Conservation (phyloP, 495 filamentous ascomycete species). For the Aspergillus ellipticus region DNA sequence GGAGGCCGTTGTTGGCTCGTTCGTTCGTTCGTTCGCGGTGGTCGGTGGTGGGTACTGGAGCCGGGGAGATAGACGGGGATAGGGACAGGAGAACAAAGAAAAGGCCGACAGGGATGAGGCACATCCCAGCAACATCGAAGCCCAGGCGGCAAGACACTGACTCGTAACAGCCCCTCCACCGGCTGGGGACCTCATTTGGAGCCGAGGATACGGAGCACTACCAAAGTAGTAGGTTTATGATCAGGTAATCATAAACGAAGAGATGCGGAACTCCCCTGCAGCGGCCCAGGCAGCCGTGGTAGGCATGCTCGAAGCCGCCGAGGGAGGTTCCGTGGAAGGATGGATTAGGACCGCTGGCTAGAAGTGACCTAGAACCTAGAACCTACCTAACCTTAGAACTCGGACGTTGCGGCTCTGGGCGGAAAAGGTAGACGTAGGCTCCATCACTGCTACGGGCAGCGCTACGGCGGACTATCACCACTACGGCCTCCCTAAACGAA, state of each 20-base stretch:
- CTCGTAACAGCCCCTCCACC: constrained; percentile 7
- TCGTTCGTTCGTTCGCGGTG: background rate
- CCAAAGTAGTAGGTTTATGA: no score
- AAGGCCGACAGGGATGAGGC: constrained; percentile 5
- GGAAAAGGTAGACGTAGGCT: no score
- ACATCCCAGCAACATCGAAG: constrained; percentile 2
- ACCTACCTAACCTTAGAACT: no score
- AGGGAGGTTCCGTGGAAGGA: background rate
- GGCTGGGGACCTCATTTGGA: no score
- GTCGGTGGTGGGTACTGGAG: constrained; percentile 6
- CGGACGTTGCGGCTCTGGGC: background rate
- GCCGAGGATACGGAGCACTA: no score
- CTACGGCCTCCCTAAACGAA: background rate
- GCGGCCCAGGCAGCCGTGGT: background rate
- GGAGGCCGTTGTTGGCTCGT: background rate
- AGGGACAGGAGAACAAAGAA: constrained; percentile 1
- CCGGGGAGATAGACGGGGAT: no score
- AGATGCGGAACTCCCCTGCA: background rate
- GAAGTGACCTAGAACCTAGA: background rate
- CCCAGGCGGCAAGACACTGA: constrained; percentile 5
- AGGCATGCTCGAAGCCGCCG: background rate
- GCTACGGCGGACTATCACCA: background rate
- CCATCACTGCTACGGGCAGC: background rate
- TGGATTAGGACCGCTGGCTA: background rate
- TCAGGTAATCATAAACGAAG: no score